Evolutionary conservation across 805 yeast species (phyloP).

Genomic region (Teunomyces atbi): DNA sequence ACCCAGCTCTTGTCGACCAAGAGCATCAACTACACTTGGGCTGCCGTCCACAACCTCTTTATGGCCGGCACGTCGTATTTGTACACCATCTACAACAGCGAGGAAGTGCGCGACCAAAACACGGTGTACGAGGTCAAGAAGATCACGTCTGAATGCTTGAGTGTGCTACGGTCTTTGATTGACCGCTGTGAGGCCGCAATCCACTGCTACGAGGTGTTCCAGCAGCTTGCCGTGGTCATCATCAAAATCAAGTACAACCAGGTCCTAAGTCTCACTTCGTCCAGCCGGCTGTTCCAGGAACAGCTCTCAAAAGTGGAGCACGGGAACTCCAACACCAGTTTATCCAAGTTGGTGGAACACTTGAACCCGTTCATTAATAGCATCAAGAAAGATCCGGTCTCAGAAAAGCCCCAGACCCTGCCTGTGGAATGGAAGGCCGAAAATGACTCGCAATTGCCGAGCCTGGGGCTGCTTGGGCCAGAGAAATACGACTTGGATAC

Average conservation of each 20-base stretch:
- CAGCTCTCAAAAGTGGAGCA: constrained; percentile 7
- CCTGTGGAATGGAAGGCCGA: background rate
- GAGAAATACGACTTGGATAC: constrained; percentile 30
- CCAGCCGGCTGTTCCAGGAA: constrained; percentile 7
- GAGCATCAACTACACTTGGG: constrained; percentile 85
- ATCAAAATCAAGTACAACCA: constrained; percentile 53
- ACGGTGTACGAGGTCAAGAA: constrained; percentile 43
- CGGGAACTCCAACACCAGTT: constrained; percentile 37
- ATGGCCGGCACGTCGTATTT: constrained; percentile 87
- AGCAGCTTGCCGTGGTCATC: constrained; percentile 69
- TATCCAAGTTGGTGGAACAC: constrained; percentile 37
- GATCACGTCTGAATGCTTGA: constrained; percentile 54
- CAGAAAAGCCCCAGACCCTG: background rate
- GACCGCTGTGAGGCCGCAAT: constrained; percentile 79
- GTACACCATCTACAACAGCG: constrained; percentile 70
- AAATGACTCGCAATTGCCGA: background rate
- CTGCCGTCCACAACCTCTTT: constrained; percentile 83
- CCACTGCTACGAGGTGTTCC: constrained; percentile 69
- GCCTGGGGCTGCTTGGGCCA: background rate
- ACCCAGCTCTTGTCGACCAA: constrained; percentile 53
- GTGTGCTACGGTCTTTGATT: constrained; percentile 57
- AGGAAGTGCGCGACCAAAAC: constrained; percentile 47
- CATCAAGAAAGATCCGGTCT: background rate
- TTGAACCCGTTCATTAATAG: constrained; percentile 12
- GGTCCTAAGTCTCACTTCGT: constrained; percentile 19